Base-by-base conservation (phyloP, 257 asterid species). In the Dorcoceras hygrometricum region DNA sequence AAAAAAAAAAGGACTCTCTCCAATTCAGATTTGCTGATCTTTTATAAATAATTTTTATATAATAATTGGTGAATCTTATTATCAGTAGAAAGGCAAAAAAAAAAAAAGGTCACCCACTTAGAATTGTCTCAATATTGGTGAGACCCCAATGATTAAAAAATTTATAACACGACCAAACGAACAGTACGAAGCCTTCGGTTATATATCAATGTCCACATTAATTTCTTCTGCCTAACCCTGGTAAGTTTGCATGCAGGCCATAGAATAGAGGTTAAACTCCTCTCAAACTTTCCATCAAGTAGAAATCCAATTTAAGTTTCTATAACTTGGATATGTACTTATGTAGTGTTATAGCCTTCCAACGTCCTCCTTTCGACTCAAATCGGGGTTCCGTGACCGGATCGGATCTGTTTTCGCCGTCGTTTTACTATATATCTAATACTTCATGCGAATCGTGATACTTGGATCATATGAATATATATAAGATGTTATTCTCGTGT, bases 41-140 rank as follows among this genome's bases (percentile, higher is more conserved):
- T 53, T 51, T 59, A 55, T n/a, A n/a, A n/a, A n/a, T n/a, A n/a
- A n/a, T 29, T 14, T 46, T 54, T 10, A 19, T 19, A 57, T 63
- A 27, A 57, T 75, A 56, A 68, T 64, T 56, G 34, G 22, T 66
- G 10, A 34, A 56, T 72, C 43, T 50, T 22, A 61, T 57, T 59
- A 25, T 27, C 10, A 48, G 18, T 48, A 23, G 19, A 71, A 71
- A 59, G 60, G 59, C 65, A 43, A 71, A 78, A 26, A 64, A 25
- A 43, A 71, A 78, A 26, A 64, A 25, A 72, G 70, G 56, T 61
- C 53, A 29, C 28, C 76, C 83, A 73, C 84, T 77, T 67, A 69
- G 46, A 19, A 62, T 76, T 73, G 73, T 71, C 79, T 65, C 57
- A 34, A 69, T 75, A 62, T 63, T 68, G 70, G 75, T 71, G 73